These are phyloP conservation scores for Metarhizium sp. DNA, from an alignment of 2,329 filamentous ascomycete species.

Conservation along the genomic window DNA sequence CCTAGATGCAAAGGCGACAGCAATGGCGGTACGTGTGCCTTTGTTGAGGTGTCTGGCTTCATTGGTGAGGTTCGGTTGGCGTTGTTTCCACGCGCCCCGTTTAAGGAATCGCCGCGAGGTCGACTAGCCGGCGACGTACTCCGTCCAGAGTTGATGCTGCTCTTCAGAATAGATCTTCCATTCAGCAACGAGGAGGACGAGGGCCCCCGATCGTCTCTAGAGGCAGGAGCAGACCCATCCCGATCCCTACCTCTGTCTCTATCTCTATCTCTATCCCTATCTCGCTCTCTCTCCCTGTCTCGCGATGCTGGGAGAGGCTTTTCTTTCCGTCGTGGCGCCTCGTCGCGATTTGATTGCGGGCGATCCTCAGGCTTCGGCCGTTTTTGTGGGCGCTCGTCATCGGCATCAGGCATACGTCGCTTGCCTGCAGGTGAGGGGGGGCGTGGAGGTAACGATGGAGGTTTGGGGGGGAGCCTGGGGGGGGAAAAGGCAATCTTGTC, in stretches of 20 bases:
- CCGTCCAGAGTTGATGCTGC: slow-evolving; percentile 14
- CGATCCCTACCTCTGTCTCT: slow-evolving; percentile 9
- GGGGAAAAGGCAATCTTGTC: not conserved
- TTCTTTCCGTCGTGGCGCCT: slow-evolving; percentile 22
- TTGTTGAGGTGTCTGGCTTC: slow-evolving; percentile 28
- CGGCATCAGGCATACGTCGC: slow-evolving; percentile 35
- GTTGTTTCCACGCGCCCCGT: slow-evolving; percentile 29
- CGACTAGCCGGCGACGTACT: slow-evolving; percentile 28
- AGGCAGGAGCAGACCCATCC: slow-evolving; percentile 15
- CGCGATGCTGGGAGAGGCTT: not conserved
- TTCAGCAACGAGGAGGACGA: slow-evolving; percentile 24
- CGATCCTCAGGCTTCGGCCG: slow-evolving; percentile 32
- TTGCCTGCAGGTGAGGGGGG: slow-evolving; percentile 34
- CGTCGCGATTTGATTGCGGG: slow-evolving; percentile 22
- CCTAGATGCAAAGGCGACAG: slow-evolving; percentile 42
- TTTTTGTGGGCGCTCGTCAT: slow-evolving; percentile 39
- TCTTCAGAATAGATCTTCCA: slow-evolving; percentile 25
- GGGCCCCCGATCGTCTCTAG: slow-evolving; percentile 17
- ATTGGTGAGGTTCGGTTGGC: slow-evolving; percentile 26
- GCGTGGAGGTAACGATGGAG: slow-evolving; percentile 25
- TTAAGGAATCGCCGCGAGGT: slow-evolving; percentile 29
- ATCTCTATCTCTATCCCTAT: slow-evolving; percentile 6
- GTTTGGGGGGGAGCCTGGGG: slow-evolving; percentile 26
- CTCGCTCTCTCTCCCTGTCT: slow-evolving; percentile 4
- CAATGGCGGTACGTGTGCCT: slow-evolving; percentile 37